Evolutionary conservation across 192 early-diverging fungal genomes (phyloP), one percentile per base, ranked within the genome.

Genomic region (Podila horticola): DNA sequence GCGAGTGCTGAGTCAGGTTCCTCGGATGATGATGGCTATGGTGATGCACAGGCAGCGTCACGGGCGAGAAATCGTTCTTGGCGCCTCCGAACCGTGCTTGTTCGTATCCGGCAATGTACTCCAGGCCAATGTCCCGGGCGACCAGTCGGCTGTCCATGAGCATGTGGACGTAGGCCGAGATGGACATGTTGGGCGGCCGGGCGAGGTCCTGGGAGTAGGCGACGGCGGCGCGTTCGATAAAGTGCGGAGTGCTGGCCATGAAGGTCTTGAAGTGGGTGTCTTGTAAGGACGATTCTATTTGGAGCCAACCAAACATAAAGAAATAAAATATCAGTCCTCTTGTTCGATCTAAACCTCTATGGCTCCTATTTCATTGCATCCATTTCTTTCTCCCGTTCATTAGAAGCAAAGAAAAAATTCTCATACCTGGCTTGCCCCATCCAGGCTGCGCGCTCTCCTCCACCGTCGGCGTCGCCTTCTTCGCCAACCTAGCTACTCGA

Each of bases 31-130:
- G 33, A 3, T 58, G 67, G 12, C 11, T n/a, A 5, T 51, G 50
- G 5, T 69, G 67, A 2, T 62, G 58, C 10, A 69, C 64, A 4
- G 65, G 38, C 50, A 72, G 71, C 26, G 65, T 59, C 24, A 72
- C 55, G 3, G 70, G 75, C 29, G 63, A 36, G 6, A 61, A 60
- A 2, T 72, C 69, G 61, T 72, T 64, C 24, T 59, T 51, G 19
- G 60, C 33, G 0, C 74, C 68, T 38, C 87, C 85, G 34, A 90
- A 90, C 11, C 89, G 77, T 10, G 86, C 86, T n/a, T 67, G 79
- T 67, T 90, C 89, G 64, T 90, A 90, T 3, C 86, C 86, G 63
- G 88, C 81, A 13, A 90, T 62, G 64, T 90, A 90, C 9, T 86
- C 76, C 66, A 83, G 52, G 24, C 84, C 89, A 33, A 89, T 73